These are phyloP conservation scores for Cryptosporidium sp. DNA, from an alignment of 169 alveolate genomes.

Conservation along the genomic window DNA sequence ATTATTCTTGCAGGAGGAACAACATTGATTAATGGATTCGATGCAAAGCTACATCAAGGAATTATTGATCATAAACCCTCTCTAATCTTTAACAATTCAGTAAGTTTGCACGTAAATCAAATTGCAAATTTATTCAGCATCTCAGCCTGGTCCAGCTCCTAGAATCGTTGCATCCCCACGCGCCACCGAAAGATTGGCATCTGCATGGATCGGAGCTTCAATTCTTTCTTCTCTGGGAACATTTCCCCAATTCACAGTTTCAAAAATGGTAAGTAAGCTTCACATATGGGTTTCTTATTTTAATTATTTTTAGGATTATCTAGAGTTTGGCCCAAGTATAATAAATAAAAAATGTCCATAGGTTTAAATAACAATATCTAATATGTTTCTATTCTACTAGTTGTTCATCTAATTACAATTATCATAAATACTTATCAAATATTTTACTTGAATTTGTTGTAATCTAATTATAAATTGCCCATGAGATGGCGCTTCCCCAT, in stretches of 20 bases:
- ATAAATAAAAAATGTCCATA: conserved; percentile 41
- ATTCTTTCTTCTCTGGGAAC: conserved; percentile 69
- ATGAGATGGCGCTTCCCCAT: not conserved
- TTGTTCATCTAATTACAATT: not conserved
- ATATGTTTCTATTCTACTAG: not conserved
- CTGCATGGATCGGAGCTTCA: conserved; percentile 76
- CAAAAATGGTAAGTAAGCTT: conserved; percentile 50
- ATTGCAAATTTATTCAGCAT: not conserved
- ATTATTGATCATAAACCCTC: conserved; percentile 39
- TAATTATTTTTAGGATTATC: conserved; percentile 46
- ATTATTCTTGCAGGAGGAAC: conserved; percentile 67
- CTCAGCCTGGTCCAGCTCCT: conserved; percentile 24
- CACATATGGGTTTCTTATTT: not conserved
- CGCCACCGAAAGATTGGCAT: conserved; percentile 51
- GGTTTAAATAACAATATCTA: not conserved
- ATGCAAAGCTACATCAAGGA: conserved; percentile 38
- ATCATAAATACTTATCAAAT: not conserved
- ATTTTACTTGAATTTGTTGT: conserved; percentile 4
- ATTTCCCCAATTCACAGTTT: conserved; percentile 64
- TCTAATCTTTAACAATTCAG: conserved; percentile 4
- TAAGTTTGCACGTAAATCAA: not conserved
- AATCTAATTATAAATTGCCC: not conserved
- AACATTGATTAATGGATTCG: conserved; percentile 58
- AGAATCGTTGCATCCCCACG: conserved; percentile 70
- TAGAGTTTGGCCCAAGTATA: conserved; percentile 51